A percentile compares a stretch with the other conserved stretches of the same genome.
phyloP scores from a whole-genome alignment of 176 grass and related monocot species.

The Miscanthus lutarioriparius region DNA sequence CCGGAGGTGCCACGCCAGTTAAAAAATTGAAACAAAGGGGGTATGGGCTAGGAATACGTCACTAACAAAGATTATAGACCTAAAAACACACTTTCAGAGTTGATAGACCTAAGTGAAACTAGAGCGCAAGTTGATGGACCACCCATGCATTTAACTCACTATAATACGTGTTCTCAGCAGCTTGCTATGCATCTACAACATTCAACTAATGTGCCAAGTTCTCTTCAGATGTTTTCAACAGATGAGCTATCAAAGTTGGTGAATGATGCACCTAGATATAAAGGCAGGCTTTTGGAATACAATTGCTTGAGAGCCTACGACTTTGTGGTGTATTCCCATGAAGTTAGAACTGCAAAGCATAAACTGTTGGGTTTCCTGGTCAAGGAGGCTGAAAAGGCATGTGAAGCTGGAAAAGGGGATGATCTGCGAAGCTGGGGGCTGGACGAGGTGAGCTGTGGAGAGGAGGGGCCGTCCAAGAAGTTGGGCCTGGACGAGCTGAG shows the following conservation, averaged over 20 bases:
- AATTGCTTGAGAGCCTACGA: neutral
- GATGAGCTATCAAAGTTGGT: neutral
- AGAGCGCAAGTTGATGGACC: no score
- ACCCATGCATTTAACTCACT: no score
- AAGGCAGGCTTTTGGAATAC: neutral
- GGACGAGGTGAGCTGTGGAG: neutral
- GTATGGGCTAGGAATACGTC: no score
- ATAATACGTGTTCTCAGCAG: neutral
- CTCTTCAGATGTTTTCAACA: constrained; percentile 15
- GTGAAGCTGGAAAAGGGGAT: neutral
- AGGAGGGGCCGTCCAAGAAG: no score
- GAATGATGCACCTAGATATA: neutral
- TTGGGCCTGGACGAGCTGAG: no score
- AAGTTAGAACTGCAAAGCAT: neutral
- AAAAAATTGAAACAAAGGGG: no score
- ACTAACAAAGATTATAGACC: no score
- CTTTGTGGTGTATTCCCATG: neutral
- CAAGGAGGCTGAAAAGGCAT: neutral
- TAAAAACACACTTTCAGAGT: no score
- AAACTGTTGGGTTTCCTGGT: neutral
- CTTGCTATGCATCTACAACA: neutral
- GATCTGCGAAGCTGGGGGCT: neutral
- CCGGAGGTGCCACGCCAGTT: no score
- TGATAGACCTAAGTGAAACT: no score
- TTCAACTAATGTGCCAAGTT: neutral